Evolutionary conservation across 208 protist species (phyloP), one percentile per base, ranked within the genome.

Genomic region (Crithidia sp.): DNA sequence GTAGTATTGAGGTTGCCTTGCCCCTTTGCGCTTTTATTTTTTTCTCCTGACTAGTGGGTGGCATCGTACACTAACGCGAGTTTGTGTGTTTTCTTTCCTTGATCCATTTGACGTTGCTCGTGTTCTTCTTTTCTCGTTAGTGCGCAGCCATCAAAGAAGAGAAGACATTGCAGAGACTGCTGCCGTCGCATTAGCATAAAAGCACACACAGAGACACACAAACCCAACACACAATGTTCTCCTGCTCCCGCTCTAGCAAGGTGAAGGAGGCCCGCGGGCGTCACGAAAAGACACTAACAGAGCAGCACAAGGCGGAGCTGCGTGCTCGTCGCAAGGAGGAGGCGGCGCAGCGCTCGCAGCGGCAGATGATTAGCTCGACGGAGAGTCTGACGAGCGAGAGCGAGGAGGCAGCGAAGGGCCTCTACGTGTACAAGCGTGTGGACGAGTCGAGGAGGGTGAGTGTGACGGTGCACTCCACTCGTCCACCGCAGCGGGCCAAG

Each of bases 361-460:
- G 70, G 52, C 52, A 47, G 6, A 0, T 37, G 2, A 59, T 60
- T 5, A 74, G 59, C 58, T 67, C 55, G 17, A 66, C 49, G 0
- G 59, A 57, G 0, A 53, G 49, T 13, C 8, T 66, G 12, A 49
- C 73, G 19, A 67, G 58, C 40, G 64, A 71, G 4, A 12, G 9
- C 10, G 72, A 52, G 19, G 54, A 69, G 6, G 19, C 7, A 4
- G 39, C 44, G 8, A 60, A 57, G 16, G 78, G 78, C n/a, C 77
- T 58, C 66, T 83, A 83, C 55, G 76, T 83, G 19, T 83, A 83
- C 73, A 63, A 71, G 45, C 43, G 54, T 10, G 43, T 59, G 36
- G 73, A 79, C 50, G 40, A 44, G 40, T 40, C 56, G 0, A 43
- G 28, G 13, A 37, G 7, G 12, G 50, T 66, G 8, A 66, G 65